Evolutionary conservation across 345 rosid species (phyloP).

Genomic region (Pseudoturritis turrita): DNA sequence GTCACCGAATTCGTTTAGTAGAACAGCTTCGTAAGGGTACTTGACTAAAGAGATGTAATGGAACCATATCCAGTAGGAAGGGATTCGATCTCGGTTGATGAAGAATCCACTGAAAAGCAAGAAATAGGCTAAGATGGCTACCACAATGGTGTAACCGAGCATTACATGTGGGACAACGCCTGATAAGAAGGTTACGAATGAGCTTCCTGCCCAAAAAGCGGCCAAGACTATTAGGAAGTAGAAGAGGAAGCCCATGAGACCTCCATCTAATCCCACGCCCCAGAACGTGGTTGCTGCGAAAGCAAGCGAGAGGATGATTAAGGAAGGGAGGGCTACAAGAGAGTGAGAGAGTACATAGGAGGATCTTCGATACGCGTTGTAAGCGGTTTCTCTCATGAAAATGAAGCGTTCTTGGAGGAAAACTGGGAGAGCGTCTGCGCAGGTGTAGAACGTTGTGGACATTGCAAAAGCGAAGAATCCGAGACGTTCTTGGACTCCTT

Average conservation of each 20-base stretch:
- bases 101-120: slow-evolving; percentile 37
- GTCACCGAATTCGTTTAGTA: slow-evolving; percentile 27
- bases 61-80: slow-evolving; percentile 38
- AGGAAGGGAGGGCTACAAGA: slow-evolving; percentile 41
- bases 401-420: slow-evolving; percentile 53
- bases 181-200: slow-evolving; percentile 41
- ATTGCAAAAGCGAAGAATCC: slow-evolving; percentile 48
- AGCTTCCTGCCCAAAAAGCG: slow-evolving; percentile 35
- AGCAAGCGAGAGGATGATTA: slow-evolving; percentile 35
- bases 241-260: slow-evolving; percentile 41
- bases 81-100: slow-evolving; percentile 35
- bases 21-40: slow-evolving; percentile 39
- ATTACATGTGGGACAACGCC: slow-evolving; percentile 46
- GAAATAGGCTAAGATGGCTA: slow-evolving; percentile 47
- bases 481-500: slow-evolving; percentile 41
- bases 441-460: slow-evolving; percentile 42
- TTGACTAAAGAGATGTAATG: slow-evolving; percentile 38
- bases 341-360: slow-evolving; percentile 52
- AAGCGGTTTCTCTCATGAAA: slow-evolving; percentile 51
- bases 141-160: slow-evolving; percentile 47
- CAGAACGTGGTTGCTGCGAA: slow-evolving; percentile 45
- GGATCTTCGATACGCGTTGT: slow-evolving; percentile 47
- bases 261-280: slow-evolving; percentile 54
- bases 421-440: slow-evolving; percentile 45
- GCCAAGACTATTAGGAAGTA: slow-evolving; percentile 40